phyloP scores from a whole-genome alignment of 2,329 filamentous ascomycete genomes.

The Aureobasidium lini region DNA sequence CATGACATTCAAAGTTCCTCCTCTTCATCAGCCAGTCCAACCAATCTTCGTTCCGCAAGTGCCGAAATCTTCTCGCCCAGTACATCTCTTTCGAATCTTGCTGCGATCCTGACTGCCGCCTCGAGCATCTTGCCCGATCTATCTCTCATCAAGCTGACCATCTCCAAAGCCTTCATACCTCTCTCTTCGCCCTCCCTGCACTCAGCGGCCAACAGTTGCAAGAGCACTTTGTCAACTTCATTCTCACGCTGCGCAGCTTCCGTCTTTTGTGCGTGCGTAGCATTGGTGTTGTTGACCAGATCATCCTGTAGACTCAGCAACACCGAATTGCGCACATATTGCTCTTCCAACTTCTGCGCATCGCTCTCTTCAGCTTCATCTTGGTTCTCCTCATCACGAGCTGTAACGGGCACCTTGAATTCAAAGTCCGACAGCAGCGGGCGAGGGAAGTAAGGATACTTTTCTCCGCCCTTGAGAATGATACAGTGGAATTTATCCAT shows the following conservation, averaged over 20 bases:
- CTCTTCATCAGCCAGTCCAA: conserved; percentile 54
- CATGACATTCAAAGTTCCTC: conserved; percentile 16
- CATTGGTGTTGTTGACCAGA: conserved; percentile 59
- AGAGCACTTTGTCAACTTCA: conserved; percentile 79
- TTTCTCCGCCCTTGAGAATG: conserved; percentile 91
- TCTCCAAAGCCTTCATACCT: conserved; percentile 89
- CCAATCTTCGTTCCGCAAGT: conserved; percentile 63
- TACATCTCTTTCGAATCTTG: conserved; percentile 71
- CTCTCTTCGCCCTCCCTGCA: conserved; percentile 88
- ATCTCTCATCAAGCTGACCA: conserved; percentile 80
- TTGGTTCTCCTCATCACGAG: conserved; percentile 34
- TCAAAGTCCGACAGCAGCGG: conserved; percentile 89
- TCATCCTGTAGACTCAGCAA: conserved; percentile 69
- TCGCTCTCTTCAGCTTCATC: conserved; percentile 30
- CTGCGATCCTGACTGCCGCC: conserved; percentile 81
- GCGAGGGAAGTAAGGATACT: conserved; percentile 86
- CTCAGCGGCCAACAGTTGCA: conserved; percentile 83
- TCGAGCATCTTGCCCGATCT: conserved; percentile 82
- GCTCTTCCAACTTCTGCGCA: conserved; percentile 21
- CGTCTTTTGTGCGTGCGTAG: conserved; percentile 56
- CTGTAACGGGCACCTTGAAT: conserved; percentile 70
- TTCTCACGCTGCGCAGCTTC: conserved; percentile 66
- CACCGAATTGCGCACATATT: conserved; percentile 68
- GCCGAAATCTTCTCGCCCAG: conserved; percentile 87
- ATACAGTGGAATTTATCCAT: conserved; percentile 95